Evolutionary conservation across 2,329 filamentous ascomycete species (phyloP).

Genomic region (Xenoacremonium recifei): DNA sequence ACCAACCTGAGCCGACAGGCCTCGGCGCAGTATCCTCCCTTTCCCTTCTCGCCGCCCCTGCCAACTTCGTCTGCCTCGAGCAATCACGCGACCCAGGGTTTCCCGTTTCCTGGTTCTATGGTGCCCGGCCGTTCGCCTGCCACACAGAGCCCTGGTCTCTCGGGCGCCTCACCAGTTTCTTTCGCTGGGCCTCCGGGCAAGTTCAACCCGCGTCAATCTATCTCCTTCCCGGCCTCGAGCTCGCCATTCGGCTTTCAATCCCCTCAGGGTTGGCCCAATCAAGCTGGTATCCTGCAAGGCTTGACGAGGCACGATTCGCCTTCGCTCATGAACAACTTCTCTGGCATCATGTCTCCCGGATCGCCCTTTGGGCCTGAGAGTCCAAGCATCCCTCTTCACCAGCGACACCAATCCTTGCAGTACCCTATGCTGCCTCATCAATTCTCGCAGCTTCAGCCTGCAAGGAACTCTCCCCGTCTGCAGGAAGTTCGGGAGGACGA

Average conservation of each 20-base stretch:
- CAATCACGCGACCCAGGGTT: constrained; percentile 55
- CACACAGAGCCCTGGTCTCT: constrained; percentile 60
- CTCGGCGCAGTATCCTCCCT: constrained; percentile 70
- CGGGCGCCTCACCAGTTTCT: constrained; percentile 69
- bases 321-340: constrained; percentile 50
- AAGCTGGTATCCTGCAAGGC: constrained; percentile 53
- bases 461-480: constrained; percentile 59
- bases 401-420: constrained; percentile 59
- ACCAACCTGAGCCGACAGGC: constrained; percentile 64
- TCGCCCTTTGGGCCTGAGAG: constrained; percentile 61
- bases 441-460: constrained; percentile 53
- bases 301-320: constrained; percentile 63
- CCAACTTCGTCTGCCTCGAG: constrained; percentile 77
- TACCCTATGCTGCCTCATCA: constrained; percentile 56
- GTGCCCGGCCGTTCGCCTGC: constrained; percentile 59
- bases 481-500: constrained; percentile 75
- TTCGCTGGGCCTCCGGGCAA: constrained; percentile 59
- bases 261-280: constrained; percentile 57
- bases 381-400: constrained; percentile 45
- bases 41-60: constrained; percentile 81
- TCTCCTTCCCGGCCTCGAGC: constrained; percentile 61
- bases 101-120: constrained; percentile 58
- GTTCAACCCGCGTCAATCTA: constrained; percentile 70
- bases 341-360: constrained; percentile 57
- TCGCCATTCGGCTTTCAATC: constrained; percentile 70